Base-by-base conservation (phyloP, 2,329 filamentous ascomycete species). In the Talaromyces sp. region DNA sequence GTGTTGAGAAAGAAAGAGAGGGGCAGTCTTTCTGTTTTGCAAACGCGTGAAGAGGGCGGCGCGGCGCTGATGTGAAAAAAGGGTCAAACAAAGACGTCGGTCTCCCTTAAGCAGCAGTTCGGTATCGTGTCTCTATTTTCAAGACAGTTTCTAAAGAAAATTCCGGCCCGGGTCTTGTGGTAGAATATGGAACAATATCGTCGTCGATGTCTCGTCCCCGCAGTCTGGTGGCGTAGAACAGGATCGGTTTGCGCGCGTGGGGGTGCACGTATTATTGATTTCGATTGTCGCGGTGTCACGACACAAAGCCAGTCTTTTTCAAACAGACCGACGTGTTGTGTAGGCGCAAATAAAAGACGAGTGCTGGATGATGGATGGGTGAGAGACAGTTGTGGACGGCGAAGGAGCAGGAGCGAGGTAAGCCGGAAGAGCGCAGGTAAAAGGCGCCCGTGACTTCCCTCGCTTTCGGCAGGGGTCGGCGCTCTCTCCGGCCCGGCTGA, bases 381-480 rank as follows among this genome's bases (percentile, higher is more conserved):
- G 48, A 12, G 24, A 52, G 8, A 29, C 12, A 27, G 26, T 29
- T 29, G 11, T 3, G 48, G 48, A 52, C 29, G 48, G 48, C 48
- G 48, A 52, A 31, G 24, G 17, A 52, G 48, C 48, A 24, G 17
- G 24, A 17, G 21, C 26, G 24, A 51, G 24, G 48, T 10, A 26
- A 29, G 48, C 21, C n/a, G 46, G 19, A 26, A 50, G 10, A 27
- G 12, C n/a, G 12, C 19, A 19, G 21, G 19, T 3, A n/a, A n/a
- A n/a, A 52, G 48, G 11, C 48, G 17, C 48, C 24, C 12, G 48
- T 52, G 43, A 46, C 43, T 46, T 1, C 32, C 32, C 7, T 57
- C 55, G 55, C 41, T 56, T 60, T 57, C 59, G 54, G 59, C 19
- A 27, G 43, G 46, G 54, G 54, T 41, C 51, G 57, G 46, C 35